Evolutionary conservation across 2,329 filamentous ascomycete species (phyloP), one percentile per base, ranked within the genome.

Genomic region (Botrytis paeoniae): DNA sequence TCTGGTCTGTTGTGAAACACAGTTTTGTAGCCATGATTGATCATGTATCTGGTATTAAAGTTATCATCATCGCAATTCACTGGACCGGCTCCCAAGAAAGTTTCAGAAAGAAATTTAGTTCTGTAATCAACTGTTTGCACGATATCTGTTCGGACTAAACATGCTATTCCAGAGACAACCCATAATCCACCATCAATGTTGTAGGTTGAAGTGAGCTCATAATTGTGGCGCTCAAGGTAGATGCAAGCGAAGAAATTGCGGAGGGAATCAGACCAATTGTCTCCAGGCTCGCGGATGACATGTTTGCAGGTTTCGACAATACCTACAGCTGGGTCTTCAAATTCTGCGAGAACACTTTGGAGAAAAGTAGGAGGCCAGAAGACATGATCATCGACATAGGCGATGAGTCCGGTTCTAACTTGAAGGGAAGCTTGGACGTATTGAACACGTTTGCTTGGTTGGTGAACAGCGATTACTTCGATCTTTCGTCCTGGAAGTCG

Each of bases 161-260:
- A 83, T 0, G 88, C 90, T 8, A 88, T 84, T 0, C 87, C 87
- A 0, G 87, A 89, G 3, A 91, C 82, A 1, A 88, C 86, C 66
- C 88, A 89, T 32, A 89, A 83, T 16, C 87, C 87, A 14, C 87
- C 88, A 73, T 91, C 89, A 16, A 91, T 81, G 10, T 85, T 82
- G 74, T 87, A 88, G 10, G 86, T 86, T 0, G 87, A 83, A 0
- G 85, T 84, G 70, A 88, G 86, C 77, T 91, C 89, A 78, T 87
- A 91, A 78, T 90, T 90, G 79, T 90, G 87, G 0, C 89, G 86
- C 76, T 87, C 85, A 1, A 91, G 84, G 78, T 91, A 90, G n/a
- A 85, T 79, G 43, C 85, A 85, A 0, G 86, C 88, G 29, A 91
- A 82, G 78, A 89, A 85, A 80, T 91, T 89, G n/a, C 74, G 59